Evolutionary conservation across 1,284 basidiomycete species (phyloP), one percentile per base, ranked within the genome.

Genomic region (Microbotryum intermedium): DNA sequence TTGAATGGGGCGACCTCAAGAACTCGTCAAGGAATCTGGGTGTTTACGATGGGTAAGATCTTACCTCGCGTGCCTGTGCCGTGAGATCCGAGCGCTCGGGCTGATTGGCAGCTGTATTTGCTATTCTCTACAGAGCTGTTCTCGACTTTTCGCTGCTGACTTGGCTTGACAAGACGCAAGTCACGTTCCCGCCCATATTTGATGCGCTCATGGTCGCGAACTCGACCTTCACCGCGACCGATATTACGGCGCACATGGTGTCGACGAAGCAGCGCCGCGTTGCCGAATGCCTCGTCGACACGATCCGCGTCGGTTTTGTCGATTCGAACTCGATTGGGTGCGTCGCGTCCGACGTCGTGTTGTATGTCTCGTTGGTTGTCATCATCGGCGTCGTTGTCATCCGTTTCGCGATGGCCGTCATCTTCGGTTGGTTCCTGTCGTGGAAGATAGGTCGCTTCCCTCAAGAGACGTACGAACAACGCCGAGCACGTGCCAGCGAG

Each of bases 361-460:
- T 98, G 61, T 95, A 94, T 74, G 80, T 97, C 59, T 97, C 94
- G 51, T 84, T 97, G 69, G 83, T 94, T 68, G 95, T 97, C 82
- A 98, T 99, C 74, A 85, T 97, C 66, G 95, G 94, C 62, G 93
- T 97, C 61, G 94, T 98, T 59, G 80, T 83, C 58, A 93, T 97
- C 76, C 90, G 92, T 64, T 99, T 97, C 79, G 79, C 83, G 69
- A 94, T 98, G 91, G 94, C 95, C 47, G 88, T 97, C 70, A 80
- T 90, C 73, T 99, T 98, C 76, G 82, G 88, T 46, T 99, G 94
- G 94, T 98, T 97, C 81, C 84, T 91, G 73, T 90, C 88, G 25
- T 92, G 88, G 87, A 84, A 84, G 71, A 80, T 99, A 47, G 94
- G 94, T 55, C 88, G 90, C 70, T 98, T 97, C 80, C 86, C 86